Evolutionary conservation across 1,284 basidiomycete genomes (phyloP).

Genomic region (Vanrija sp.): DNA sequence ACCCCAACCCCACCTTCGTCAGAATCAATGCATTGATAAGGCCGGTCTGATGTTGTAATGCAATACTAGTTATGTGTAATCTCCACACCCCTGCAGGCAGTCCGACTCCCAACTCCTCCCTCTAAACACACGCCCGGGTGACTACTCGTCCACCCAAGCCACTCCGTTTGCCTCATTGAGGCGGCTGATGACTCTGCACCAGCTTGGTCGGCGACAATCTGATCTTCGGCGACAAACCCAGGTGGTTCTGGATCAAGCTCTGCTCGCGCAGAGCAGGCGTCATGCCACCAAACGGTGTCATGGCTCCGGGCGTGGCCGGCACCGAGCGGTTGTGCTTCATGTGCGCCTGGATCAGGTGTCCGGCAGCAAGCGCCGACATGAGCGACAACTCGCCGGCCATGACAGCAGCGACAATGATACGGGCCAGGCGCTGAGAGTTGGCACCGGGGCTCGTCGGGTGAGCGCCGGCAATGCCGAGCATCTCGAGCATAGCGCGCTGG

Average conservation of each 20-base stretch:
- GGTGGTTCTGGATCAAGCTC: slow-evolving; percentile 14
- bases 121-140: too few relatives aligned
- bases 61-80: too few relatives aligned
- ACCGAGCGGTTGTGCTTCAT: slow-evolving; percentile 54
- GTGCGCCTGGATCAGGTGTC: slow-evolving; percentile 84
- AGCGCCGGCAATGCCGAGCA: slow-evolving; percentile 85
- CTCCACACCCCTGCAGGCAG: too few relatives aligned
- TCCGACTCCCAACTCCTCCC: too few relatives aligned
- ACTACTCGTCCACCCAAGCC: too few relatives aligned
- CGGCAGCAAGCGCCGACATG: slow-evolving; percentile 83
- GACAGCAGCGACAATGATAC: slow-evolving; percentile 80
- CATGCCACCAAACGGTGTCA: slow-evolving; percentile 37
- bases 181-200: not conserved
- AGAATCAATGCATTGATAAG: too few relatives aligned
- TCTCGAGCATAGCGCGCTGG: slow-evolving; percentile 82
- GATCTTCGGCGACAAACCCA: too few relatives aligned
- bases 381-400: slow-evolving; percentile 93
- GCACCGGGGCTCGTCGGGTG: slow-evolving; percentile 75
- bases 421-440: slow-evolving; percentile 81
- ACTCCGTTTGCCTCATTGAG: too few relatives aligned
- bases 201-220: not conserved
- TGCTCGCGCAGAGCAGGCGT: slow-evolving; percentile 31
- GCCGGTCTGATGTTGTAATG: too few relatives aligned
- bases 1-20: too few relatives aligned
- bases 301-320: slow-evolving; percentile 42